These are phyloP conservation scores for Darksidea phi DNA, from an alignment of 495 filamentous ascomycete species.

Conservation along the genomic window DNA sequence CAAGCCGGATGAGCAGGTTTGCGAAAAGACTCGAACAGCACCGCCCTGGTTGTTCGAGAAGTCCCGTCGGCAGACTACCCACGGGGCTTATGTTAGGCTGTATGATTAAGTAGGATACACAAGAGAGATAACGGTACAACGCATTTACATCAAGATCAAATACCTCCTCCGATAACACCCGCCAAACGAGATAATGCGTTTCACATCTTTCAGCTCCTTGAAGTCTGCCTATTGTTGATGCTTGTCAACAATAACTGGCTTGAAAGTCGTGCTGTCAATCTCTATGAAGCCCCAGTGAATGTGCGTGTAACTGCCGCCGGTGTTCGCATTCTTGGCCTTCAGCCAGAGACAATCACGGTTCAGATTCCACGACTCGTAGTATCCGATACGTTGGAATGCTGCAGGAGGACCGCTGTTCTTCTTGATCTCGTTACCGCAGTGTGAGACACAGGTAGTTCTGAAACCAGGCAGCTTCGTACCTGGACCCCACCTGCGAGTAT, in stretches of 20 bases:
- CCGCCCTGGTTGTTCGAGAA: too few species aligned
- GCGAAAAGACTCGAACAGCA: too few species aligned
- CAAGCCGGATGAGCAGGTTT: too few species aligned
- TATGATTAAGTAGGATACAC: too few species aligned
- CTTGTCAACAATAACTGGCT: not conserved
- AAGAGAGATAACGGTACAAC: too few species aligned
- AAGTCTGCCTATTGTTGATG: not conserved
- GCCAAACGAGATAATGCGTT: not conserved
- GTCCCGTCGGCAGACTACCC: too few species aligned
- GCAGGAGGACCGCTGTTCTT: constrained; percentile 23
- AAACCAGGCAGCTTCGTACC: constrained; percentile 3
- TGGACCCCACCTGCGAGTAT: not conserved
- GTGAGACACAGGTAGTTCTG: constrained; percentile 49
- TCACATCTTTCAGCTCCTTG: not conserved
- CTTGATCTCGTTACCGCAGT: constrained; percentile 49
- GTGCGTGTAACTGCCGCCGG: constrained; percentile 44
- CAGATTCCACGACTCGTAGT: constrained; percentile 19
- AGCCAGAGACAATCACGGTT: constrained; percentile 12
- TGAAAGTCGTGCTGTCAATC: not conserved
- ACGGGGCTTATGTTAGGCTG: too few species aligned
- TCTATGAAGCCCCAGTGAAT: constrained; percentile 45
- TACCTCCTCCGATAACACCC: too few species aligned
- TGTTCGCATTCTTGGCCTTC: not conserved
- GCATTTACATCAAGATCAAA: too few species aligned
- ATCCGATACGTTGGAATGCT: constrained; percentile 2